Base-by-base conservation (phyloP, 768 basidiomycete genomes). In the Tylopilus vinaceipallidus region DNA sequence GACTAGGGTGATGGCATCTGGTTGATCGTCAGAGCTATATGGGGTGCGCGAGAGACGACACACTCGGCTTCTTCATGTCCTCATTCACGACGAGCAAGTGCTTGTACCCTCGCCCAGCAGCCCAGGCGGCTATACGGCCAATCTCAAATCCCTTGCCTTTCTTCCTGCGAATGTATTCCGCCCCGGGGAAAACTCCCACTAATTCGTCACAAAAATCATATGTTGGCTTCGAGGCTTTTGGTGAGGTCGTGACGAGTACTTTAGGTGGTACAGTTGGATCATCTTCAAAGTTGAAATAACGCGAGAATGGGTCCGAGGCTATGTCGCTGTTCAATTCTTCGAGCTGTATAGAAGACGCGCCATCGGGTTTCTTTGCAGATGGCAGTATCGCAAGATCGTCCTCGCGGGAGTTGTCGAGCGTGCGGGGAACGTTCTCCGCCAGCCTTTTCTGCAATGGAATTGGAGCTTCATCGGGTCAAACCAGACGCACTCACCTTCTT, bases 51-150 rank as follows among this genome's bases (percentile, higher is more conserved):
- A 23, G 38, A 36, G 9, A 20, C 50, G 12, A 77, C 91, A 68
- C 58, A 95, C 97, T 97, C 13, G 94, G 89, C 64, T 86, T 86
- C 65, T 94, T 94, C 76, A 84, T 86, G 59, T 98, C 91, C 63
- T 99, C 97, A 55, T 98, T 98, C 29, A 98, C 91, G 3, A 99
- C 91, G 36, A 90, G 76, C 54, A 98, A 64, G 55, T 95, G 91
- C 37, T 86, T 87, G 65, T 91, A 99, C 3, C 87, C 88, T 60
- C 97, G 74, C 35, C 83, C 86, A 12, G 88, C 86, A 19, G 93
- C 93, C 97, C 97, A 99, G 3, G 87, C 82, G 26, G 95, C 90
- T 61, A 98, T 90, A 52, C 85, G 75, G 0, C 95, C 95, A 59
- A 95, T 72, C 70, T 95, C 93, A 60, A 90, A 95, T 0, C 90